phyloP scores from a whole-genome alignment of 2,329 filamentous ascomycete species.

The Pseudogymnoascus sp. region DNA sequence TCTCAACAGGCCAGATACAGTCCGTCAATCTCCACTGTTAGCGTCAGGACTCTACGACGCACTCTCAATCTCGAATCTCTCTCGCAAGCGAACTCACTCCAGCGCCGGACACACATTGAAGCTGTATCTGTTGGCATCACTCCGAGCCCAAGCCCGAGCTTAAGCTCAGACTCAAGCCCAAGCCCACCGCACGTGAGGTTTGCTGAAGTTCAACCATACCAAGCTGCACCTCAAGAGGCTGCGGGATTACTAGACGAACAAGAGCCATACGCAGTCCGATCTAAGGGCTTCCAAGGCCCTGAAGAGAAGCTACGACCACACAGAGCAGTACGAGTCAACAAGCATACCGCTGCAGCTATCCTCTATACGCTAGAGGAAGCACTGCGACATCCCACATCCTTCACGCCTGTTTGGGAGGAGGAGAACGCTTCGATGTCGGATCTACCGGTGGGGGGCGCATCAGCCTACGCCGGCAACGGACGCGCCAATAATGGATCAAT shows the following conservation, averaged over 20 bases:
- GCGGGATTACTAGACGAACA: background rate
- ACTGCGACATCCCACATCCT: constrained; percentile 70
- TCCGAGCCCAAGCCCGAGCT: background rate
- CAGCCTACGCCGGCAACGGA: constrained; percentile 51
- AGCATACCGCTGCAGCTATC: constrained; percentile 79
- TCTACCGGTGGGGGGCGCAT: constrained; percentile 53
- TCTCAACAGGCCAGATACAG: constrained; percentile 10
- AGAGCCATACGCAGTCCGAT: constrained; percentile 16
- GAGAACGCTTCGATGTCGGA: constrained; percentile 92
- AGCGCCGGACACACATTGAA: constrained; percentile 27
- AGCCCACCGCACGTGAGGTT: constrained; percentile 21
- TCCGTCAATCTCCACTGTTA: background rate
- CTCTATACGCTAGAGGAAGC: constrained; percentile 89
- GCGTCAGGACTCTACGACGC: constrained; percentile 10
- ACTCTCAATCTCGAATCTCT: constrained; percentile 10
- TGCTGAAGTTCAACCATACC: constrained; percentile 13
- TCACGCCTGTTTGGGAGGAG: constrained; percentile 78
- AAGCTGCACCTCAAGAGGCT: constrained; percentile 2
- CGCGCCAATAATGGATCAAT: constrained; percentile 49
- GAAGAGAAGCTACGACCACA: constrained; percentile 34
- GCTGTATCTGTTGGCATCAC: constrained; percentile 28
- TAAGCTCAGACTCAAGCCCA: constrained; percentile 12
- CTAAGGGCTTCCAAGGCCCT: constrained; percentile 16
- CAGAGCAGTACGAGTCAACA: constrained; percentile 60
- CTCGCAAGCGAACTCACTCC: constrained; percentile 11